Base-by-base conservation (phyloP, 495 filamentous ascomycete genomes). In the Xylaria palmicola region DNA sequence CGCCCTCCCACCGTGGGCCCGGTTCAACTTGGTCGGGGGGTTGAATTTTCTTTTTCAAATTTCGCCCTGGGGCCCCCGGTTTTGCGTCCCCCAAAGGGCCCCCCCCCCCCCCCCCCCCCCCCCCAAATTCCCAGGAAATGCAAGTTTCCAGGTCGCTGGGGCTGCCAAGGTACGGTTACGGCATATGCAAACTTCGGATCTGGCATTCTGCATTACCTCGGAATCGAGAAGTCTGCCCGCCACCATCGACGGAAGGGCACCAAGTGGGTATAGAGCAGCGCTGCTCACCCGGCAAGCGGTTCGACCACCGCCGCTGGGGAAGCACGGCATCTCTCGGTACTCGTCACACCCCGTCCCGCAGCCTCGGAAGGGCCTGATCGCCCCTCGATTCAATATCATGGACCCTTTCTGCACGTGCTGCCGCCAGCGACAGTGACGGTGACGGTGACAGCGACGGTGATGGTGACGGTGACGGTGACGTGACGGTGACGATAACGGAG, bases 141-240 rank as follows among this genome's bases (percentile, higher is more conserved):
- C n/a, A n/a, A n/a, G n/a, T n/a, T 47, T 37, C 55, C 55, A 57
- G 55, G 19, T 36, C 40, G n/a, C n/a, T 45, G 41, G 55, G 55
- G 55, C 20, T 47, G 55, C 55, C 53, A 57, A 57, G 55, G 41
- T 24, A 44, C 41, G 30, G 29, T 30, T 24, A 44, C 41, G 30
- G 29, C 41, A 57, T 48, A 57, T 57, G 55, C 55, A 48, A 57
- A 47, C 41, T 37, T 48, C 55, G 55, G 55, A 57, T 48, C 55
- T 57, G 19, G 55, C 55, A 57, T 57, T n/a, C n/a, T 48, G 41
- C 55, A 57, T 37, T 17, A 26, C 55, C 27, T 44, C 9, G 39
- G 37, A 56, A 44, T 44, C 22, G 7, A 22, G 17, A 22, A 51
- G 48, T 51, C 29, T 26, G 19, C 17, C 32, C 17, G 37, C 36